Conservation (phyloP, 331 rosid species). For the Arachis monticola region DNA sequence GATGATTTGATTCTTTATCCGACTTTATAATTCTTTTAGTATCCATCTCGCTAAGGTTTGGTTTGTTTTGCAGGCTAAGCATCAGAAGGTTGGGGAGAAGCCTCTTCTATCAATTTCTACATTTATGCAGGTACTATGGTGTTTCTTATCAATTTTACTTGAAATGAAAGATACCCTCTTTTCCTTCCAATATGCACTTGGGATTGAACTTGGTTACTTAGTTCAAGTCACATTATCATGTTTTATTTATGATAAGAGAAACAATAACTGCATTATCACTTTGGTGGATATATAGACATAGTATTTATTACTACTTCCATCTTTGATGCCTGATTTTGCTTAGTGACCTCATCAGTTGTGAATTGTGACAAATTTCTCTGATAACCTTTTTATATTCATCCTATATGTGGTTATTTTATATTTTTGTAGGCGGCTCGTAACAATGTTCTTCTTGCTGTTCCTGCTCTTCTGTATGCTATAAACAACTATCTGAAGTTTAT, state of each 20-base stretch:
- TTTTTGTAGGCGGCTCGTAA: constrained; percentile 89
- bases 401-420: constrained; percentile 28
- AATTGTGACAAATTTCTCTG: constrained; percentile 9
- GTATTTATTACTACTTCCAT: not conserved
- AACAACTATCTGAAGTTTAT: constrained; percentile 96
- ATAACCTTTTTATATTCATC: constrained; percentile 31
- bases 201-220: constrained; percentile 25
- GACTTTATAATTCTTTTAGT: constrained; percentile 7
- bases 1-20: constrained; percentile 3
- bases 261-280: not conserved
- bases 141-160: constrained; percentile 30
- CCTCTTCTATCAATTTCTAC: constrained; percentile 93
- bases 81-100: constrained; percentile 97
- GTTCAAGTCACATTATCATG: constrained; percentile 11
- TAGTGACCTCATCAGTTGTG: constrained; percentile 13
- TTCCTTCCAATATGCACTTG: constrained; percentile 5
- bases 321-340: constrained; percentile 25
- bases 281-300: not conserved
- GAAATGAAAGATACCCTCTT: constrained; percentile 10
- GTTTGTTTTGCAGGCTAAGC: constrained; percentile 81
- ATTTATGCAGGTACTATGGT: constrained; percentile 70
- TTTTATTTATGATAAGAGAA: constrained; percentile 9
- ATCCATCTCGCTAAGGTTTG: constrained; percentile 37
- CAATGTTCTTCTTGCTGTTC: constrained; percentile 96
- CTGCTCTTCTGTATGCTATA: constrained; percentile 93